Evolutionary conservation across 257 asterid genomes (phyloP).

Genomic region (Ophiorrhiza pumila): DNA sequence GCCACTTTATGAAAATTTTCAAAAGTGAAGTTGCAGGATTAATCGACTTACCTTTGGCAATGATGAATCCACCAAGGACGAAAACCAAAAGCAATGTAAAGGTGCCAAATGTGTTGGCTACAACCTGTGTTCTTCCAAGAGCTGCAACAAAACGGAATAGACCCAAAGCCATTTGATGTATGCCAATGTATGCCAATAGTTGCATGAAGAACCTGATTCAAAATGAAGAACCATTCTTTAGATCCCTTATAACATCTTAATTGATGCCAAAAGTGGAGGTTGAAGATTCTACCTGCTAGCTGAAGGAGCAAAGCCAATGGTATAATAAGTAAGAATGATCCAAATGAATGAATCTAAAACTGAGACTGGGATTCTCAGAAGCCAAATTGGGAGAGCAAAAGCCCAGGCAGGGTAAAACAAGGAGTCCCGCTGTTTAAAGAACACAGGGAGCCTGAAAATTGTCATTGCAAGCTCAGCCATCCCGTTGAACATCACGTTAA

Average conservation of each 20-base stretch:
- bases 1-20: neutral
- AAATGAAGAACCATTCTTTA: neutral
- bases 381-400: slow-evolving; percentile 87
- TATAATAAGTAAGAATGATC: slow-evolving; percentile 82
- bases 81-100: slow-evolving; percentile 77
- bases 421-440: slow-evolving; percentile 86
- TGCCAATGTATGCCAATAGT: slow-evolving; percentile 65
- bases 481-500: slow-evolving; percentile 91
- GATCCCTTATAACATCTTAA: neutral
- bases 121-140: slow-evolving; percentile 79
- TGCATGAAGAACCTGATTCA: slow-evolving; percentile 58
- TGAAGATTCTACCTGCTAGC: slow-evolving; percentile 55
- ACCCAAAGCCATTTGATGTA: slow-evolving; percentile 90
- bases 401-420: slow-evolving; percentile 97
- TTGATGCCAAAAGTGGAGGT: neutral
- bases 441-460: slow-evolving; percentile 74
- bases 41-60: slow-evolving; percentile 71
- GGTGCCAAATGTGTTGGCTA: slow-evolving; percentile 72
- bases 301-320: slow-evolving; percentile 90
- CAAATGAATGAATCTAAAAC: slow-evolving; percentile 79
- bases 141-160: slow-evolving; percentile 78
- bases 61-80: slow-evolving; percentile 88
- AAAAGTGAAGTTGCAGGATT: slow-evolving; percentile 7
- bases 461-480: slow-evolving; percentile 81
- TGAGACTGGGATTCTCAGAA: slow-evolving; percentile 76